A percentile compares a stretch with the other conserved stretches of the same genome.
Evolutionary conservation across 83 land plant genomes (phyloP).

Genomic region (Diphasiastrum complanatum): DNA sequence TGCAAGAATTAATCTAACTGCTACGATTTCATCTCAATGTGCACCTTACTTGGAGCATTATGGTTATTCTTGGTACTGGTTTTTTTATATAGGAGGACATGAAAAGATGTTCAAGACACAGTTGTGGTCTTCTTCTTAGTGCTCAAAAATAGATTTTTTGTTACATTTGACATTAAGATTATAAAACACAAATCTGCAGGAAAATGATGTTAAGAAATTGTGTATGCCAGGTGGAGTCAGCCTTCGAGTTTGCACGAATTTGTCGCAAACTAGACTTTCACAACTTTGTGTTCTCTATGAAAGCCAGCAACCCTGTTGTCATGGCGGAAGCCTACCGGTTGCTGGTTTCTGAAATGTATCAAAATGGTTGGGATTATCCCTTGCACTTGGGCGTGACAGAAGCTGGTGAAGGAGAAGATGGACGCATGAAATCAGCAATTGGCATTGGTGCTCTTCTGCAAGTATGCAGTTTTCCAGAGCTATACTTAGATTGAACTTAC

Average conservation of each 20-base stretch:
- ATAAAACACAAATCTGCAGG: too few species aligned
- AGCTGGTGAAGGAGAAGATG: slow-evolving; percentile 99
- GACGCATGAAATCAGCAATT: slow-evolving; percentile 98
- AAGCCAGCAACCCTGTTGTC: slow-evolving; percentile 96
- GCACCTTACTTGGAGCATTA: not conserved
- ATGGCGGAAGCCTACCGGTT: slow-evolving; percentile 98
- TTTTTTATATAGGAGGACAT: too few species aligned
- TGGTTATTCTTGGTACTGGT: not conserved
- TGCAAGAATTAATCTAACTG: too few species aligned
- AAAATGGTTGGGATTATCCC: slow-evolving; percentile 96
- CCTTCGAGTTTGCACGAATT: slow-evolving; percentile 95
- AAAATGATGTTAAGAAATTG: too few species aligned
- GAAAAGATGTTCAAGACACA: too few species aligned
- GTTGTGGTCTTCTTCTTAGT: too few species aligned
- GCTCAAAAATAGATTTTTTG: too few species aligned
- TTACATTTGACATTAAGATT: too few species aligned
- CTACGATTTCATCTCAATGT: too few species aligned
- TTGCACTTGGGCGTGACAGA: slow-evolving; percentile 97
- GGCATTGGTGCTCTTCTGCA: slow-evolving; percentile 93
- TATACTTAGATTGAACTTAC: too few species aligned
- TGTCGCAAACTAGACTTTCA: slow-evolving; percentile 90
- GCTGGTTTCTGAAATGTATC: slow-evolving; percentile 93
- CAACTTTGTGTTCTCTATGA: slow-evolving; percentile 95
- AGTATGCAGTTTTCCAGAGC: too few species aligned
- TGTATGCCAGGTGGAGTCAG: slow-evolving; percentile 85